These are phyloP conservation scores for Populus simonii DNA, from an alignment of 345 rosid genomes.

Conservation along the genomic window DNA sequence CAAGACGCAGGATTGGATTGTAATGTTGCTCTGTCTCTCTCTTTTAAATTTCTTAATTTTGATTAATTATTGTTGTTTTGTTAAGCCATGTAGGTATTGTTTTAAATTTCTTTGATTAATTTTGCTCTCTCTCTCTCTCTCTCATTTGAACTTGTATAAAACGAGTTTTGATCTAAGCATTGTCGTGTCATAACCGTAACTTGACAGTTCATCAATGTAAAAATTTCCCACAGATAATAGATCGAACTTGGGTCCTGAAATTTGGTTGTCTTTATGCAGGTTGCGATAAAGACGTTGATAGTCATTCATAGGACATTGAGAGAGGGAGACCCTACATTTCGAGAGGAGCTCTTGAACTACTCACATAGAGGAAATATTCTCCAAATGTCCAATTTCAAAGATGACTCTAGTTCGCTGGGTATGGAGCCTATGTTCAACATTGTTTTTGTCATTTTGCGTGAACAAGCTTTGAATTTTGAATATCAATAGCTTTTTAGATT, in stretches of 20 bases:
- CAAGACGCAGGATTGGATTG: conserved; percentile 85
- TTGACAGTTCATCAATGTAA: neutral
- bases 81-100: neutral
- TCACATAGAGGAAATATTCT: conserved; percentile 74
- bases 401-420: conserved; percentile 91
- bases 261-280: conserved; percentile 37
- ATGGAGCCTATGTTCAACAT: neutral
- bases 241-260: neutral
- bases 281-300: conserved; percentile 82
- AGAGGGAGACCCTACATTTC: conserved; percentile 92
- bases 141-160: neutral
- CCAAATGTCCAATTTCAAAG: conserved; percentile 90
- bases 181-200: neutral
- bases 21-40: conserved; percentile 27
- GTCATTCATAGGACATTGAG: conserved; percentile 95
- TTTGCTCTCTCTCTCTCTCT: too few species aligned
- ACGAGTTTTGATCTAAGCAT: neutral
- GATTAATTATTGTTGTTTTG: neutral
- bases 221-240: neutral
- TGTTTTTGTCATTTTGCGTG: neutral
- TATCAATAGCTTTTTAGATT: neutral
- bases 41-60: neutral
- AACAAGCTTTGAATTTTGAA: neutral
- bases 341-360: conserved; percentile 80
- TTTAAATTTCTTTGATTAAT: too few species aligned